phyloP scores from a whole-genome alignment of 2,329 filamentous ascomycete species.

The Paraphoma sp. region DNA sequence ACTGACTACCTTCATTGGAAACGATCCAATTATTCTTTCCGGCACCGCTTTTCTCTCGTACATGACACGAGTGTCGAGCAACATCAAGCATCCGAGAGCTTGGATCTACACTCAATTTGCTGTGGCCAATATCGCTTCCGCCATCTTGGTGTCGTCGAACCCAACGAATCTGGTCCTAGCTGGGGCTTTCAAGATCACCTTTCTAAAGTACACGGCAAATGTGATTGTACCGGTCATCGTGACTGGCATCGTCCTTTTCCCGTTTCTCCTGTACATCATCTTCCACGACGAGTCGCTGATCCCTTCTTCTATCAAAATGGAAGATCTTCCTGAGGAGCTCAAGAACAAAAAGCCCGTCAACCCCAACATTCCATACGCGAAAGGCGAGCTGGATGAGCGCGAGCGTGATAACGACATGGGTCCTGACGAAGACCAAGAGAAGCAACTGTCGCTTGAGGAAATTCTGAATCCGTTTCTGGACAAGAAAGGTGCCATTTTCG shows the following conservation, averaged over 20 bases:
- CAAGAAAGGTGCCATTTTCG: conserved; percentile 69
- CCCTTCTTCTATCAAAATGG: conserved; percentile 70
- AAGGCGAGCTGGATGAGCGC: conserved; percentile 62
- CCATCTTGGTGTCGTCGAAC: conserved; percentile 78
- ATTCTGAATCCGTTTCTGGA: conserved; percentile 79
- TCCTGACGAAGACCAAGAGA: conserved; percentile 56
- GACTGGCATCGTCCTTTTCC: conserved; percentile 73
- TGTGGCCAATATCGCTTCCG: conserved; percentile 75
- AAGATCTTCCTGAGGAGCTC: conserved; percentile 67
- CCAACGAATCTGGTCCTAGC: conserved; percentile 78
- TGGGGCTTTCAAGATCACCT: conserved; percentile 74
- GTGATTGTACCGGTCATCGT: conserved; percentile 75
- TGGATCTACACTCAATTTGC: conserved; percentile 79
- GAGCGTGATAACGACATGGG: conserved; percentile 56
- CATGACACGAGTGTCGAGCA: conserved; percentile 77
- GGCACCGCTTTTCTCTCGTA: conserved; percentile 78
- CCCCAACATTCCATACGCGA: conserved; percentile 72
- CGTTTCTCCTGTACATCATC: conserved; percentile 72
- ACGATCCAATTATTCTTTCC: conserved; percentile 77
- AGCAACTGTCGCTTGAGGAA: conserved; percentile 70
- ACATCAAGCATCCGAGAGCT: conserved; percentile 72
- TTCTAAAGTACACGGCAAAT: conserved; percentile 77
- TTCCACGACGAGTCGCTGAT: conserved; percentile 71
- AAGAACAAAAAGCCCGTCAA: conserved; percentile 67
- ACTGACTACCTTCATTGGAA: conserved; percentile 73